These are phyloP conservation scores for Polyporus arcularius DNA, from an alignment of 768 basidiomycete genomes.

Conservation along the genomic window DNA sequence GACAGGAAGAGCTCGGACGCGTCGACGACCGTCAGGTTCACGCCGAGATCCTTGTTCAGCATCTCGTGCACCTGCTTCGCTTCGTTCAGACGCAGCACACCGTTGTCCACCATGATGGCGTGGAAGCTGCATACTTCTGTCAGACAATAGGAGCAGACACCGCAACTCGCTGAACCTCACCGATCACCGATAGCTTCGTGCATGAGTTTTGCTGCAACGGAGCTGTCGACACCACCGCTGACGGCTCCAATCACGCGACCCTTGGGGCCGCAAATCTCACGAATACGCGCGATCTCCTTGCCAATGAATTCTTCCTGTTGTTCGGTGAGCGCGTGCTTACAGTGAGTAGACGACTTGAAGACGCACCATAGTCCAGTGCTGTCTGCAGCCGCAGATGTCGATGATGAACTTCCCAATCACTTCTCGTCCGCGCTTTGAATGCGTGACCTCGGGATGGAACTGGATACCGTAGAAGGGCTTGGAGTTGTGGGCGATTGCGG, in stretches of 20 bases:
- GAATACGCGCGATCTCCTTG: constrained; percentile 92
- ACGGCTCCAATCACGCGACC: constrained; percentile 98
- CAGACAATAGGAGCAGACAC: neutral
- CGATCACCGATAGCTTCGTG: constrained; percentile 98
- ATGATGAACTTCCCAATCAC: constrained; percentile 85
- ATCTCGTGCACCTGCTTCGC: constrained; percentile 89
- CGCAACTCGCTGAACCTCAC: constrained; percentile 40
- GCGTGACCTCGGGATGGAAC: constrained; percentile 98
- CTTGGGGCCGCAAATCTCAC: constrained; percentile 89
- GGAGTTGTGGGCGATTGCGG: constrained; percentile 87
- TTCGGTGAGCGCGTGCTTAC: neutral
- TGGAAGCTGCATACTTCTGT: constrained; percentile 69
- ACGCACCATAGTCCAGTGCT: constrained; percentile 91
- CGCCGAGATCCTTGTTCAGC: constrained; percentile 91
- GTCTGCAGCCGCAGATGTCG: constrained; percentile 77
- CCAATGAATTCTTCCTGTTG: constrained; percentile 93
- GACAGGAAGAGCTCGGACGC: constrained; percentile 92
- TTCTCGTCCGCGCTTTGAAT: constrained; percentile 86
- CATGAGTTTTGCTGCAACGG: constrained; percentile 98
- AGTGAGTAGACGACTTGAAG: neutral
- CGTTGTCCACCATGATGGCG: constrained; percentile 99
- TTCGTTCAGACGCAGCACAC: constrained; percentile 91
- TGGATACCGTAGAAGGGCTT: constrained; percentile 96
- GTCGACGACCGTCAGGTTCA: constrained; percentile 95
- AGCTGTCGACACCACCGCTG: constrained; percentile 96